Conservation (phyloP, 73 alveolate species). For the Vitrella brassicaformis region DNA sequence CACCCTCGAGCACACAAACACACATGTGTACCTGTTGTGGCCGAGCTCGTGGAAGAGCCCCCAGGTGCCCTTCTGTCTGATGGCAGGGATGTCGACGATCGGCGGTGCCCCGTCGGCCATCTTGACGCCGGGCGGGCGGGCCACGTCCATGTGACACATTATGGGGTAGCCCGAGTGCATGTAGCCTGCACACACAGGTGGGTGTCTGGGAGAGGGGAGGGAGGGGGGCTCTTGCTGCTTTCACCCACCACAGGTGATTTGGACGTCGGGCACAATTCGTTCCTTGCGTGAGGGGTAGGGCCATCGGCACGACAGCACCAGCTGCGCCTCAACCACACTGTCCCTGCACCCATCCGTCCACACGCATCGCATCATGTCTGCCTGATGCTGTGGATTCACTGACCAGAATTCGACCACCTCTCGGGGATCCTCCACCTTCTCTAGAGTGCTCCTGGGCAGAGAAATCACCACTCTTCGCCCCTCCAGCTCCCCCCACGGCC, state of each 20-base stretch:
- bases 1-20: no score
- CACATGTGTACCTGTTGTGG: slow-evolving; percentile 26
- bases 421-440: slow-evolving; percentile 1
- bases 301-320: no score
- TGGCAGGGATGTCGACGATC: slow-evolving; percentile 1
- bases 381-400: no score
- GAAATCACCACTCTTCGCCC: slow-evolving; percentile 8
- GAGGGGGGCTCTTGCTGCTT: no score
- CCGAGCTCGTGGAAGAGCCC: slow-evolving; percentile 31
- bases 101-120: slow-evolving; percentile 5
- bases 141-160: slow-evolving; percentile 18
- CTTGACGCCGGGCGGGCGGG: slow-evolving; percentile 5
- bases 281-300: no score
- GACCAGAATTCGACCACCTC: slow-evolving; percentile 8
- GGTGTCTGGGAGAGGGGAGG: no score
- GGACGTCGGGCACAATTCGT: slow-evolving; percentile 15
- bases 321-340: no score
- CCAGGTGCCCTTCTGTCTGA: slow-evolving; percentile 13
- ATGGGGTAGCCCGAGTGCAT: slow-evolving; percentile 26
- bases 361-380: no score
- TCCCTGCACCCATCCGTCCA: slow-evolving; percentile 19
- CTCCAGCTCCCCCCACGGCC: slow-evolving; percentile 16
- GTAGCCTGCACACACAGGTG: slow-evolving; percentile 10
- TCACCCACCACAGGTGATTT: no score
- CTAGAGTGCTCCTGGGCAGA: slow-evolving; percentile 5